phyloP scores from a whole-genome alignment of 345 rosid species.

The Salix arbutifolia region DNA sequence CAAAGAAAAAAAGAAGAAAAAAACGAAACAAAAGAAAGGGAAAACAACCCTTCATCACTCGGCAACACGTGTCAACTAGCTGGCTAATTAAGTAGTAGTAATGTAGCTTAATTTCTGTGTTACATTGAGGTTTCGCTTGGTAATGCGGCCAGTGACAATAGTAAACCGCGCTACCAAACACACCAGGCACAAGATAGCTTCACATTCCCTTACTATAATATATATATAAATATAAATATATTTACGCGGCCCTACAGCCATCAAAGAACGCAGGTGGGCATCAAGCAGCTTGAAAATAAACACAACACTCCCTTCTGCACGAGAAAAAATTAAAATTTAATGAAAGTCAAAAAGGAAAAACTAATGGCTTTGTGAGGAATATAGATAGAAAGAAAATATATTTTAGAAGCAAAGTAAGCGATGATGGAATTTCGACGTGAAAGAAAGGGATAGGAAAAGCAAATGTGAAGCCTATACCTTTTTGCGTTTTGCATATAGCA shows the following conservation, averaged over 20 bases:
- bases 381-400: background rate
- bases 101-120: too few relatives aligned
- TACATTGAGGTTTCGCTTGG: too few relatives aligned
- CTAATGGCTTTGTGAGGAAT: background rate
- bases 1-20: background rate
- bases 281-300: conserved; percentile 72
- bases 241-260: background rate
- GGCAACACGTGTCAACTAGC: too few relatives aligned
- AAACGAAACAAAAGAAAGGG: background rate
- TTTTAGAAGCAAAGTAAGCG: too few relatives aligned
- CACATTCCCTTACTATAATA: background rate
- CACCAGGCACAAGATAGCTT: background rate
- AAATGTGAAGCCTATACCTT: conserved; percentile 33
- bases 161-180: background rate
- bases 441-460: background rate
- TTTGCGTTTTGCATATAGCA: conserved; percentile 53
- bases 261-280: conserved; percentile 41
- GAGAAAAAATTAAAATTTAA: background rate
- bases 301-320: conserved; percentile 74
- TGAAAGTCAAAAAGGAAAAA: background rate
- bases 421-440: too few relatives aligned
- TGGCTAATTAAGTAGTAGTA: too few relatives aligned
- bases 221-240: background rate
- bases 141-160: too few relatives aligned
- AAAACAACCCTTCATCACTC: background rate